These are phyloP conservation scores for Melocanna baccifera DNA, from an alignment of 176 grass and related monocot genomes.

Conservation along the genomic window DNA sequence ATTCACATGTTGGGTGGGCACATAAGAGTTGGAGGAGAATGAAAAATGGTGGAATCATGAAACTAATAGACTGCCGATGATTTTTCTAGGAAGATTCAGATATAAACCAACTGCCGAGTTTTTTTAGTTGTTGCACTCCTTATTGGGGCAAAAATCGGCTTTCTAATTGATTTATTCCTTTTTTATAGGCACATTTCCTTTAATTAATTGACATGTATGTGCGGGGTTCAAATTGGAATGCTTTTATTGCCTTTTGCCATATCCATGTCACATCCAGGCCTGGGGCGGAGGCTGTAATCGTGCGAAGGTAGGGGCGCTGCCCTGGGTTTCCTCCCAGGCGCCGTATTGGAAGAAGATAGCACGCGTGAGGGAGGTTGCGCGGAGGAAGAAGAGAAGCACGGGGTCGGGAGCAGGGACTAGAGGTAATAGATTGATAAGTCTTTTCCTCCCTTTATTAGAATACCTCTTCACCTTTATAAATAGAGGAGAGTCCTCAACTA, in stretches of 20 bases:
- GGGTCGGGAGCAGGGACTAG: too few species aligned
- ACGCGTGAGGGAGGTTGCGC: too few species aligned
- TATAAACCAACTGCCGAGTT: not conserved
- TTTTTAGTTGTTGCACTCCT: not conserved
- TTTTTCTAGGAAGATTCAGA: conserved; percentile 23
- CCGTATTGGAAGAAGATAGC: too few species aligned
- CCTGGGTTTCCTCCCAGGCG: too few species aligned
- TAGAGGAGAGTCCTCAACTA: too few species aligned
- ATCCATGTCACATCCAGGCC: too few species aligned
- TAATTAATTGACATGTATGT: not conserved
- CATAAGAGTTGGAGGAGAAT: not conserved
- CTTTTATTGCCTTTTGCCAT: not conserved
- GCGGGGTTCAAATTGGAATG: not conserved
- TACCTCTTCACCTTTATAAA: too few species aligned
- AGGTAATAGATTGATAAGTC: too few species aligned
- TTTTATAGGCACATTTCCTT: not conserved
- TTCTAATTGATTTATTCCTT: not conserved
- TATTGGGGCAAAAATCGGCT: not conserved
- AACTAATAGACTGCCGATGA: not conserved
- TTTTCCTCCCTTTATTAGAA: too few species aligned
- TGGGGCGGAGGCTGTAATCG: too few species aligned
- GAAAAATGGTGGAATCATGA: not conserved
- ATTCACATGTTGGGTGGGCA: not conserved
- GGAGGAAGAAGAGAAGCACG: too few species aligned
- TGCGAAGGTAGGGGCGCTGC: too few species aligned